phyloP scores from a whole-genome alignment of 1,139 yeast species.

The Lizanozyma gosingica region DNA sequence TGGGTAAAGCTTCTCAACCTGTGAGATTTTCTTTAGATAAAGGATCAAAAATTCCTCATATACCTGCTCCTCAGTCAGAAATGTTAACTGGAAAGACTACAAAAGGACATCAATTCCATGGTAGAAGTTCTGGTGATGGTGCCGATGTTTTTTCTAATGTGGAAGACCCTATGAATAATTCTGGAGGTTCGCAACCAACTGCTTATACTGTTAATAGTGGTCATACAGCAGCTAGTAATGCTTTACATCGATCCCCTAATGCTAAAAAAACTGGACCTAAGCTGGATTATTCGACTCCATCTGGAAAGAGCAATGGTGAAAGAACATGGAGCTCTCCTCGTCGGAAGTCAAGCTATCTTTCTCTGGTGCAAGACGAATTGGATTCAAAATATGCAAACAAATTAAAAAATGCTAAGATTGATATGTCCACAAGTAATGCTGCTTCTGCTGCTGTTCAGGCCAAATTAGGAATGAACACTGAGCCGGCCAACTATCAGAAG shows the following conservation, averaged over 20 bases:
- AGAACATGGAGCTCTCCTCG: slow-evolving; percentile 52
- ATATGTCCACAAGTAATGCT: background rate
- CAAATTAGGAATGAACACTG: slow-evolving; percentile 1
- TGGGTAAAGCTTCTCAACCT: background rate
- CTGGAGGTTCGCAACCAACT: background rate
- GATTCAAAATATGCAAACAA: background rate
- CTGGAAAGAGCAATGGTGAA: slow-evolving; percentile 13
- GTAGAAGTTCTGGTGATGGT: background rate
- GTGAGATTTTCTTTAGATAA: background rate
- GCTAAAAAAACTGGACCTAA: background rate
- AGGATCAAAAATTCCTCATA: background rate
- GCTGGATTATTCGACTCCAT: slow-evolving; percentile 12
- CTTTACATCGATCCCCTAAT: background rate
- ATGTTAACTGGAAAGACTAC: too few relatives aligned
- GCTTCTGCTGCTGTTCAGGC: background rate
- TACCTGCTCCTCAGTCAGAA: background rate
- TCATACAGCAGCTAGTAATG: background rate
- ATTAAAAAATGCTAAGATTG: slow-evolving; percentile 1
- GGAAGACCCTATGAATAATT: background rate
- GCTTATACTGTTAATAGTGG: background rate
- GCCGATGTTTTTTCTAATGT: background rate
- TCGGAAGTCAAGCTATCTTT: slow-evolving; percentile 14
- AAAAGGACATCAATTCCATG: background rate
- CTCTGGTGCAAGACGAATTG: background rate
- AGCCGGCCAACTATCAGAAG: background rate